Evolutionary conservation across 495 filamentous ascomycete species (phyloP), one percentile per base, ranked within the genome.

Genomic region (Thozetella sp.): DNA sequence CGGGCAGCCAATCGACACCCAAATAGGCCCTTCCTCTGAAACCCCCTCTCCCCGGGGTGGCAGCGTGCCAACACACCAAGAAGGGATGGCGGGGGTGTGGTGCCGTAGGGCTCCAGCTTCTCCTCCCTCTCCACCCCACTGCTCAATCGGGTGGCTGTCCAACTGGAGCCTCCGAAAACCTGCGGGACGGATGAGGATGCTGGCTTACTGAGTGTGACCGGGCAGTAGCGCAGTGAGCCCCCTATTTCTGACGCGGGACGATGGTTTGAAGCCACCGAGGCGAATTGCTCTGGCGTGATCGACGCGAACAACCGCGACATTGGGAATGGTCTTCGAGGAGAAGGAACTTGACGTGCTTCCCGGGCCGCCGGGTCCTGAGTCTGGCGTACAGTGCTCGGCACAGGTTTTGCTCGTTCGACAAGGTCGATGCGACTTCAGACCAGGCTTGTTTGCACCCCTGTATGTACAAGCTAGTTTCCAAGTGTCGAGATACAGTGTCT

Each of bases 51-150:
- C 43, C 43, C 43, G 11, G 43, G 43, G 11, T 19, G 43, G 4
- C 43, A 48, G 20, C 53, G 22, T 65, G 69, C 67, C 69, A 72
- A 45, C 69, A 55, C 69, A 69, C 60, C 69, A 69, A 66, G 67
- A 61, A 66, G 69, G 69, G 69, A 37, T 37, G 6, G 30, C 6
- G 30, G 30, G 30, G 30, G 30, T 6, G 30, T 37, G 30, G 30
- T 37, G 30, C 30, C 30, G 15, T 37, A 37, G 30, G 30, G 30
- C 30, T 6, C 30, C 30, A 37, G 30, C 30, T 37, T 15, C 30
- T 15, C 30, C 6, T 6, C 15, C 30, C 30, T 9, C 30, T 37
- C 17, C 30, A 9, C 30, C 30, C 30, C 17, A 37, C 30, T 37
- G 9, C 30, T n/a, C n/a, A n/a, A n/a, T n/a, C 30, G 30, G 30